phyloP scores from a whole-genome alignment of 75 land plant species.

The Ceratopteris richardii region DNA sequence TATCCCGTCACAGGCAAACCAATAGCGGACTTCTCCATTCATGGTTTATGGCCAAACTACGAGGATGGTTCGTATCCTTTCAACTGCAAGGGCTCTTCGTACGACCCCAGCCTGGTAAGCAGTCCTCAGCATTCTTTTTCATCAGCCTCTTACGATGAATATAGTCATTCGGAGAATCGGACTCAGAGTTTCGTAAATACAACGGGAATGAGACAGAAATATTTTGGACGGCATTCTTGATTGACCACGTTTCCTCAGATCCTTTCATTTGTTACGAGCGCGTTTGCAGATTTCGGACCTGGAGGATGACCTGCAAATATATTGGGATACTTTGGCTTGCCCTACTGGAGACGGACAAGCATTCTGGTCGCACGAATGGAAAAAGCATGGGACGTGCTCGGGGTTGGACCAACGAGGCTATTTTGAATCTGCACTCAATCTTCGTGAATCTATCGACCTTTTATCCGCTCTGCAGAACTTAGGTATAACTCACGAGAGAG shows the following conservation, averaged over 20 bases:
- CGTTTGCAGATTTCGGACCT: slow-evolving; percentile 46
- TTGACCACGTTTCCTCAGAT: too few relatives aligned
- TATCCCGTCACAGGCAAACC: slow-evolving; percentile 77
- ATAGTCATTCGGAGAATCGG: background rate
- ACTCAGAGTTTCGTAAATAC: background rate
- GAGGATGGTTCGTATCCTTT: slow-evolving; percentile 62
- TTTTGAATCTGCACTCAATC: slow-evolving; percentile 40
- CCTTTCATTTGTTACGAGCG: too few relatives aligned
- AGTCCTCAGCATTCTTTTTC: background rate
- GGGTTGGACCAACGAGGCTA: slow-evolving; percentile 47
- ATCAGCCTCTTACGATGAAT: too few relatives aligned
- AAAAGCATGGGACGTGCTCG: slow-evolving; percentile 85
- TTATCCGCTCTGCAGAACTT: slow-evolving; percentile 31
- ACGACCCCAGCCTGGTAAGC: slow-evolving; percentile 43
- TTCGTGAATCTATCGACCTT: slow-evolving; percentile 33
- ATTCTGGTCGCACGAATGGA: slow-evolving; percentile 85
- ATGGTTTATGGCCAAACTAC: slow-evolving; percentile 87
- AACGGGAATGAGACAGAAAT: background rate
- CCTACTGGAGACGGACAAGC: slow-evolving; percentile 38
- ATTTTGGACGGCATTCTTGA: too few relatives aligned
- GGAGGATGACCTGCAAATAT: slow-evolving; percentile 17
- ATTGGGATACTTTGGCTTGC: slow-evolving; percentile 69
- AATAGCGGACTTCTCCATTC: slow-evolving; percentile 56
- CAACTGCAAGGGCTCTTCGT: slow-evolving; percentile 44
- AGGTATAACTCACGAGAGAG: slow-evolving; percentile 17